Conservation (phyloP, 228 moss, liverwort and hornwort species). For the Sphagnum fallax region DNA sequence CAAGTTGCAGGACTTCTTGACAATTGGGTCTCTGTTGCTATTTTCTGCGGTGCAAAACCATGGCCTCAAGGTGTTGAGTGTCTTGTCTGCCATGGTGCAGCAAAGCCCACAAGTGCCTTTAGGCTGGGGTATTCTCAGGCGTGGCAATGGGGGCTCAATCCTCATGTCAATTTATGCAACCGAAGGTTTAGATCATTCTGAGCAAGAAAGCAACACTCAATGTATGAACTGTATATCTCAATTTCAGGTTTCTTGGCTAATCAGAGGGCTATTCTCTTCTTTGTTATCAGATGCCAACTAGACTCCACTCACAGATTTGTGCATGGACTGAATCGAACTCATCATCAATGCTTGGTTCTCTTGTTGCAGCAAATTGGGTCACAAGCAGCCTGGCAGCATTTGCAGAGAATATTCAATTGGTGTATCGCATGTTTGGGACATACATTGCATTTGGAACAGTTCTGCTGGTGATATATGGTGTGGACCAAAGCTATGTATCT, state of each 20-base stretch:
- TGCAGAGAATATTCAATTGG: slow-evolving; percentile 19
- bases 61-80: slow-evolving; percentile 30
- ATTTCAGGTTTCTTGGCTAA: background rate
- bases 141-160: slow-evolving; percentile 23
- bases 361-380: slow-evolving; percentile 26
- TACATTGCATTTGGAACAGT: slow-evolving; percentile 39
- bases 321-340: too few relatives aligned
- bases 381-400: slow-evolving; percentile 22
- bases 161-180: slow-evolving; percentile 28
- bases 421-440: slow-evolving; percentile 33
- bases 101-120: slow-evolving; percentile 37
- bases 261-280: too few relatives aligned
- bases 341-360: background rate
- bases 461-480: slow-evolving; percentile 28
- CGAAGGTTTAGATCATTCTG: slow-evolving; percentile 13
- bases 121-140: slow-evolving; percentile 30
- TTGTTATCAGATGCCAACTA: too few relatives aligned
- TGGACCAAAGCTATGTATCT: slow-evolving; percentile 21
- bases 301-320: background rate
- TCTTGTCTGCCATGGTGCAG: slow-evolving; percentile 28
- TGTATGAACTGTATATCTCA: background rate
- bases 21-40: slow-evolving; percentile 22
- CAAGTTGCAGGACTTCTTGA: slow-evolving; percentile 20
- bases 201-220: slow-evolving; percentile 16
- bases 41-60: slow-evolving; percentile 43